Evolutionary conservation across 306 rosid species (phyloP), one percentile per base, ranked within the genome.

Genomic region (Prinsepia uniflora): DNA sequence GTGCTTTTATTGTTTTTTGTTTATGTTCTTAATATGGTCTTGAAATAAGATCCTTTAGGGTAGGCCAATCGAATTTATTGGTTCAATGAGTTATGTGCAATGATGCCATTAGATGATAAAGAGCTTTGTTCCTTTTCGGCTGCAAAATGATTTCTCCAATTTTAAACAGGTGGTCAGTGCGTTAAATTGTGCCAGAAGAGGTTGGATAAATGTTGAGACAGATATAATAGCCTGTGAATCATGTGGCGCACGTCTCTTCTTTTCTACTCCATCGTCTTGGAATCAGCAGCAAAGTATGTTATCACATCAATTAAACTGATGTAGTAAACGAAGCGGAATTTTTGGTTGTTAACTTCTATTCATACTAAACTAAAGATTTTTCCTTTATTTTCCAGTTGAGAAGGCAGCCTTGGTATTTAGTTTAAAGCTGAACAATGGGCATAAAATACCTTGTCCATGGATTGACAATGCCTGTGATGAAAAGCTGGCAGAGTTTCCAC

Each of bases 401-500:
- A 94, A 94, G 83, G 90, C 92, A 15, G 98, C 97, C 49, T 75
- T 86, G 78, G 98, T 89, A 56, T 91, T 94, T 81, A 86, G 98
- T 84, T 81, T 94, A 76, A 94, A 91, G 84, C 81, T 94, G 81
- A 96, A 84, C 72, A 89, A 71, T 78, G 98, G 98, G 63, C 98
- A 94, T 82, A 94, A 87, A 75, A 82, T 86, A 80, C 98, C 83
- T 64, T 94, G 98, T 73, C 97, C 97, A 11, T 94, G 98, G 98
- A 82, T 83, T 59, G 91, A 91, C 84, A 90, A 94, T 78, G 76
- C 90, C 61, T 94, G 98, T 70, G 89, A 78, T 84, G 98, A 90
- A 86, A 76, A 72, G 76, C 68, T 94, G 72, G 86, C 87, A 46
- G 78, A 81, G 53, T 91, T 90, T 82, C 97, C 97, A 59, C 96